Evolutionary conservation across 2,329 filamentous ascomycete genomes (phyloP).

Genomic region (Orbilia oligospora): DNA sequence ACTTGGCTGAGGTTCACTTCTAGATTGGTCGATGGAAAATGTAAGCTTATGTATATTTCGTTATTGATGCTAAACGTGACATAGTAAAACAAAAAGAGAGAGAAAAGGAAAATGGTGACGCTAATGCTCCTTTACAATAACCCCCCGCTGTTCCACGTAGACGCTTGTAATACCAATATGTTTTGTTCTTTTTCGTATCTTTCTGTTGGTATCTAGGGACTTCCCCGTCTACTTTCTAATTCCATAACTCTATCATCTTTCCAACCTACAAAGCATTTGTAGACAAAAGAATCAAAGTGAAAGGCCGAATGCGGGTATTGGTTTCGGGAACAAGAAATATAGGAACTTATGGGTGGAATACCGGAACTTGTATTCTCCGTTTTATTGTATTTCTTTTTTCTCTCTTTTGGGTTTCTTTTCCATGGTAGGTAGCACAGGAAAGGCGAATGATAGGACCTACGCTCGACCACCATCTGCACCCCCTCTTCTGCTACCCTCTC

Average conservation of each 20-base stretch:
- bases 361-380: constrained; percentile 64
- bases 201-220: not conserved
- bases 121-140: constrained; percentile 1
- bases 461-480: constrained; percentile 98
- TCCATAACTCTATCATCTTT: not conserved
- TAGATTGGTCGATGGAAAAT: constrained; percentile 31
- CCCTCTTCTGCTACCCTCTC: constrained; percentile 88
- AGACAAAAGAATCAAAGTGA: constrained; percentile 13
- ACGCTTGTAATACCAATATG: not conserved
- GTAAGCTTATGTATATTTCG: constrained; percentile 59
- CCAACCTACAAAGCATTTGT: constrained; percentile 37
- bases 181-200: constrained; percentile 9
- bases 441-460: constrained; percentile 80
- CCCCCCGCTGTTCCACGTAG: not conserved
- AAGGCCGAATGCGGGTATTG: not conserved
- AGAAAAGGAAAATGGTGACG: constrained; percentile 19
- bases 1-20: constrained; percentile 47
- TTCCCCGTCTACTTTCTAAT: constrained; percentile 1
- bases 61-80: constrained; percentile 56
- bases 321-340: not conserved
- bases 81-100: constrained; percentile 14
- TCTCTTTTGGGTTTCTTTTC: constrained; percentile 32
- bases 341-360: constrained; percentile 47
- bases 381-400: constrained; percentile 16
- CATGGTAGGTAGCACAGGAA: constrained; percentile 56